A percentile compares a stretch with the other conserved stretches of the same genome.
phyloP scores from a whole-genome alignment of 1,139 yeast genomes.

The Diutina siamensis region DNA sequence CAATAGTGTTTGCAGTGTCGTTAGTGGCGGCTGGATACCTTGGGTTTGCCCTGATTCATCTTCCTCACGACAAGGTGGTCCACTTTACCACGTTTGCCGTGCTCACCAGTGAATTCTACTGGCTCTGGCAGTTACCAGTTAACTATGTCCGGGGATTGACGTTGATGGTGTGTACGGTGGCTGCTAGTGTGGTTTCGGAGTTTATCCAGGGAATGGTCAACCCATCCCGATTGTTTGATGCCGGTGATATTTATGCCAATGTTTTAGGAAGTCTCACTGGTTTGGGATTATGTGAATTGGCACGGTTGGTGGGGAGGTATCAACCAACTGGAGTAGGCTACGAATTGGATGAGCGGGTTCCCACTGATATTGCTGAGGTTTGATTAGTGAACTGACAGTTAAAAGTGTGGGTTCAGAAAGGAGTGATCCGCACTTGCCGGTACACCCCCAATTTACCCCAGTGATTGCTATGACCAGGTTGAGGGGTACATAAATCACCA shows the following conservation, averaged over 20 bases:
- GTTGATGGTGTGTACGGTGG: constrained; percentile 28
- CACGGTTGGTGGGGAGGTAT: not conserved
- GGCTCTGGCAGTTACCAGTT: constrained; percentile 33
- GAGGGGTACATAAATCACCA: too few species aligned
- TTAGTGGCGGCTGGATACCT: constrained; percentile 24
- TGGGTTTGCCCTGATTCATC: constrained; percentile 39
- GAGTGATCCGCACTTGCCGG: too few species aligned
- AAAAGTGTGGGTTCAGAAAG: too few species aligned
- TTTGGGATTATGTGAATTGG: not conserved
- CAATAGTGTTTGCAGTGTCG: constrained; percentile 8
- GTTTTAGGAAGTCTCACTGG: not conserved
- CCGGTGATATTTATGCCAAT: constrained; percentile 39
- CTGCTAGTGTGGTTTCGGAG: constrained; percentile 43
- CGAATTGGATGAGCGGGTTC: not conserved
- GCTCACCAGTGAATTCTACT: constrained; percentile 43
- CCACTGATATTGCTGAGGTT: too few species aligned
- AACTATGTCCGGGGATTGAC: constrained; percentile 28
- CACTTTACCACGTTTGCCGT: constrained; percentile 41
- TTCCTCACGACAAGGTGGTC: constrained; percentile 41
- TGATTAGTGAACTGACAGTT: too few species aligned
- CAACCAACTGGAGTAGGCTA: not conserved
- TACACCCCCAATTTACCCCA: too few species aligned
- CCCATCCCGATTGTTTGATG: constrained; percentile 18
- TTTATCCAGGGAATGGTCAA: constrained; percentile 22
- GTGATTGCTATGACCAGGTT: too few species aligned